These are phyloP conservation scores for Choiromyces venosus DNA, from an alignment of 495 filamentous ascomycete genomes.

Conservation along the genomic window DNA sequence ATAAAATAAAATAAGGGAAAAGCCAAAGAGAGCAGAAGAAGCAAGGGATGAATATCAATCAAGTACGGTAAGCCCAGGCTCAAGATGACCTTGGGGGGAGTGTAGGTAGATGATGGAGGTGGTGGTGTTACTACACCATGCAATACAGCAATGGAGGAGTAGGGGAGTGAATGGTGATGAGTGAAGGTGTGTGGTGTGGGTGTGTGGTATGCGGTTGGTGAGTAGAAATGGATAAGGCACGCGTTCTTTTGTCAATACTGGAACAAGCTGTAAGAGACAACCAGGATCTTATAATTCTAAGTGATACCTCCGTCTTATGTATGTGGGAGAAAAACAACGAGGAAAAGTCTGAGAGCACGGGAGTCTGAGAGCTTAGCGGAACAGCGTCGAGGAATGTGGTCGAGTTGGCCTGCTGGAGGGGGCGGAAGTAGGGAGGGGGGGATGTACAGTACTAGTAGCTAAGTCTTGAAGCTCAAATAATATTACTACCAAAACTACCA, in stretches of 20 bases:
- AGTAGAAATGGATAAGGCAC: neutral
- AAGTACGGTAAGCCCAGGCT: neutral
- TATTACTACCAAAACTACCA: neutral
- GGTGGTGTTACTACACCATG: neutral
- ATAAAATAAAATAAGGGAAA: too few species aligned
- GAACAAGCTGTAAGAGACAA: neutral
- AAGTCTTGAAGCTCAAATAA: neutral
- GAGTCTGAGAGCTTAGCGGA: neutral
- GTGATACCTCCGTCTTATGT: neutral
- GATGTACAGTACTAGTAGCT: neutral
- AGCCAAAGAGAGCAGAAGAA: neutral
- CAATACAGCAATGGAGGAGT: neutral
- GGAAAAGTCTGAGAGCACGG: neutral
- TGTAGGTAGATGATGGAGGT: neutral
- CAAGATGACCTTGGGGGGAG: neutral
- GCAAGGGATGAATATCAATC: neutral
- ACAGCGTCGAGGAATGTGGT: neutral
- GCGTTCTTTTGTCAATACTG: neutral
- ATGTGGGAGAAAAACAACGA: neutral
- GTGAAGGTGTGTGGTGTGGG: neutral
- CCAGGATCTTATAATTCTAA: neutral
- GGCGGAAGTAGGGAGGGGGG: neutral
- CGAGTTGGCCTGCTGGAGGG: neutral
- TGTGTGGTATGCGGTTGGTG: neutral
- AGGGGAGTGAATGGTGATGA: neutral